Percentiles rank a stretch among this genome's conserved stretches.
Conservation (phyloP, 2,329 filamentous ascomycete genomes). For the Cladosporium cucumerinum region DNA sequence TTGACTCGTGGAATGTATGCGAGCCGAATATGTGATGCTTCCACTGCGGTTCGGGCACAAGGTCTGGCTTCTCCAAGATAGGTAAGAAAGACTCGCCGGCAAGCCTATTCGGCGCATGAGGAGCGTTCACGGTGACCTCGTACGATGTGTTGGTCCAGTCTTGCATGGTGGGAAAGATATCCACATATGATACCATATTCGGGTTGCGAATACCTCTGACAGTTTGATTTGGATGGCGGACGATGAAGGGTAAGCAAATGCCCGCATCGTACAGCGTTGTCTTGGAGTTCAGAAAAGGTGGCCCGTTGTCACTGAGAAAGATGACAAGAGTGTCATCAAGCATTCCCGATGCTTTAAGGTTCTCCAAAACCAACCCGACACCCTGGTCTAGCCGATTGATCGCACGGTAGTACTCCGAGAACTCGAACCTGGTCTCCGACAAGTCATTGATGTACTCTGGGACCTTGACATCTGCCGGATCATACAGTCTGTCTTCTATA, state of each 20-base stretch:
- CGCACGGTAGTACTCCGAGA: slow-evolving; percentile 40
- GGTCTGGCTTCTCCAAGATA: slow-evolving; percentile 27
- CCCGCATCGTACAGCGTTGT: slow-evolving; percentile 51
- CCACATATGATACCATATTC: not conserved
- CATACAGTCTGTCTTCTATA: not conserved
- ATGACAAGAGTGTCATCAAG: not conserved
- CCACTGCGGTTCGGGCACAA: slow-evolving; percentile 30
- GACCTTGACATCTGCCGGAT: not conserved
- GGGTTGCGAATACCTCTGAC: slow-evolving; percentile 30
- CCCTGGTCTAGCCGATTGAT: slow-evolving; percentile 45
- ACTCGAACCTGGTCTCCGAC: slow-evolving; percentile 42
- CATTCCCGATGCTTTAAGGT: slow-evolving; percentile 27
- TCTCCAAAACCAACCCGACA: slow-evolving; percentile 40
- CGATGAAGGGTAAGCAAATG: slow-evolving; percentile 43
- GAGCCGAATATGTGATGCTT: slow-evolving; percentile 46
- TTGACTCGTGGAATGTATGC: slow-evolving; percentile 52
- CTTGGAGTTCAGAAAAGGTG: slow-evolving; percentile 52
- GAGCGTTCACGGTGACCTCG: not conserved
- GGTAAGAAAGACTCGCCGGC: not conserved
- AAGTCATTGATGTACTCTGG: slow-evolving; percentile 39
- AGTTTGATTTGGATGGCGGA: slow-evolving; percentile 35
- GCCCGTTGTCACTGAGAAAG: slow-evolving; percentile 50
- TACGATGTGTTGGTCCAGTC: not conserved
- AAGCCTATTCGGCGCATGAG: not conserved
- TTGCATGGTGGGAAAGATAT: not conserved